These are phyloP conservation scores for Cryptosporidium bovis DNA, from an alignment of 169 alveolate genomes.

Conservation along the genomic window DNA sequence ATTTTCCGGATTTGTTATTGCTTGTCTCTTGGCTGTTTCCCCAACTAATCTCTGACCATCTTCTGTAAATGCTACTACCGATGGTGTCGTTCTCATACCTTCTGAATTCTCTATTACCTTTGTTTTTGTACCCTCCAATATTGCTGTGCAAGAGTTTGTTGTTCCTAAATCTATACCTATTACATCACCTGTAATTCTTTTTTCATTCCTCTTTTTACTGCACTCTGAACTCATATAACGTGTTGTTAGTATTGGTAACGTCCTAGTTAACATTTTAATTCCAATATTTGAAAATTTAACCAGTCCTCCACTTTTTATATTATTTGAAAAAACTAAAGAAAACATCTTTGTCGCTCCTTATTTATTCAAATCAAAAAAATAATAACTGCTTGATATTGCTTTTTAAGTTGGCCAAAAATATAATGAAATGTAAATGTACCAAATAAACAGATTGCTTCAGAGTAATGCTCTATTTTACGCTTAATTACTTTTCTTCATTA, in stretches of 20 bases:
- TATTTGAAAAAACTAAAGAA: too few species aligned
- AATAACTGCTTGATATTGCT: too few species aligned
- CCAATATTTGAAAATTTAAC: slow-evolving; percentile 5
- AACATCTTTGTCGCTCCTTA: too few species aligned
- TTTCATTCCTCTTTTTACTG: slow-evolving; percentile 3
- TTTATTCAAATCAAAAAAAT: too few species aligned
- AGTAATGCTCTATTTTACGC: too few species aligned
- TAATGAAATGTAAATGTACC: too few species aligned
- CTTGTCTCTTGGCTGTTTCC: slow-evolving; percentile 96
- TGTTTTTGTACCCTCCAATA: slow-evolving; percentile 97
- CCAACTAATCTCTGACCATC: slow-evolving; percentile 97
- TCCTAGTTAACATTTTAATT: slow-evolving; percentile 9
- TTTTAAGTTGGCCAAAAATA: too few species aligned
- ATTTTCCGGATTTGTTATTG: slow-evolving; percentile 96
- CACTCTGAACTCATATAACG: slow-evolving; percentile 64
- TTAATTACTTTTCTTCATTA: too few species aligned
- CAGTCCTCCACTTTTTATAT: slow-evolving; percentile 12
- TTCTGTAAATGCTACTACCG: slow-evolving; percentile 96
- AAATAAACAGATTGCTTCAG: too few species aligned
- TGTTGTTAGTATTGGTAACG: slow-evolving; percentile 26
- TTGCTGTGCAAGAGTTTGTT: slow-evolving; percentile 98
- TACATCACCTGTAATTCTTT: slow-evolving; percentile 86
- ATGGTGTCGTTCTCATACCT: slow-evolving; percentile 98
- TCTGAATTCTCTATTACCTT: slow-evolving; percentile 96
- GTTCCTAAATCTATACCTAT: slow-evolving; percentile 99